A percentile compares a stretch with the other conserved stretches of the same genome.
Evolutionary conservation across 1,284 basidiomycete genomes (phyloP).

Genomic region (Austroboletus niveus): DNA sequence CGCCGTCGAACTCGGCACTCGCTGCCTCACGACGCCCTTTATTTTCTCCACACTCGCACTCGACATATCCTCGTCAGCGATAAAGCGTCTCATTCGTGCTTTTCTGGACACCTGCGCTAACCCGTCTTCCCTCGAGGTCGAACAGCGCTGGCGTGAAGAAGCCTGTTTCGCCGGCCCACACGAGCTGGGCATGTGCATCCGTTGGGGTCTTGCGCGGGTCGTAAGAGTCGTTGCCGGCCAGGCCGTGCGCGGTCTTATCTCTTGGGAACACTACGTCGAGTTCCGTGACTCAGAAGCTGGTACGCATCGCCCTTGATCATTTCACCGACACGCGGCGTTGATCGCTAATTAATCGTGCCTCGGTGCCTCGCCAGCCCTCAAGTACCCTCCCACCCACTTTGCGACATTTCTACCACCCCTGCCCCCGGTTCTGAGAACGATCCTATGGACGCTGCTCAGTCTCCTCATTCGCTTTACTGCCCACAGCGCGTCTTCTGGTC

Average conservation of each 20-base stretch:
- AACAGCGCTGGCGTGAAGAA: constrained; percentile 71
- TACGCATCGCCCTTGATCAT: constrained; percentile 38
- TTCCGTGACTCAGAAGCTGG: constrained; percentile 79
- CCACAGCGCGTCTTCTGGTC: constrained; percentile 75
- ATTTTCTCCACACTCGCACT: constrained; percentile 86
- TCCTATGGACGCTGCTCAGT: constrained; percentile 67
- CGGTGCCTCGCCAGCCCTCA: constrained; percentile 39
- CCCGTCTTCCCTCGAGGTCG: constrained; percentile 45
- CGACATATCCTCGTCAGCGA: constrained; percentile 70
- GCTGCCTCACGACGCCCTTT: constrained; percentile 84
- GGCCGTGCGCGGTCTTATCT: constrained; percentile 69
- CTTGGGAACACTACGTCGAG: constrained; percentile 75
- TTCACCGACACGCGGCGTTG: constrained; percentile 23
- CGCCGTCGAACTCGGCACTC: constrained; percentile 65
- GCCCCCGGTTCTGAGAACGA: constrained; percentile 51
- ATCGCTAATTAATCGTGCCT: constrained; percentile 25
- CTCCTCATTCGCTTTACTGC: constrained; percentile 79
- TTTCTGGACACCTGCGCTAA: constrained; percentile 64
- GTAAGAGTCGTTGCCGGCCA: constrained; percentile 62
- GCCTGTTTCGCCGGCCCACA: constrained; percentile 78
- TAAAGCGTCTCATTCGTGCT: constrained; percentile 70
- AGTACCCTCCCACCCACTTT: constrained; percentile 72
- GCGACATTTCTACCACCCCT: constrained; percentile 55
- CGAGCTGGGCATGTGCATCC: constrained; percentile 81
- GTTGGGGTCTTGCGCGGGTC: constrained; percentile 81